Evolutionary conservation across 2,329 filamentous ascomycete genomes (phyloP).

Genomic region (Trichoderma arundinaceum): DNA sequence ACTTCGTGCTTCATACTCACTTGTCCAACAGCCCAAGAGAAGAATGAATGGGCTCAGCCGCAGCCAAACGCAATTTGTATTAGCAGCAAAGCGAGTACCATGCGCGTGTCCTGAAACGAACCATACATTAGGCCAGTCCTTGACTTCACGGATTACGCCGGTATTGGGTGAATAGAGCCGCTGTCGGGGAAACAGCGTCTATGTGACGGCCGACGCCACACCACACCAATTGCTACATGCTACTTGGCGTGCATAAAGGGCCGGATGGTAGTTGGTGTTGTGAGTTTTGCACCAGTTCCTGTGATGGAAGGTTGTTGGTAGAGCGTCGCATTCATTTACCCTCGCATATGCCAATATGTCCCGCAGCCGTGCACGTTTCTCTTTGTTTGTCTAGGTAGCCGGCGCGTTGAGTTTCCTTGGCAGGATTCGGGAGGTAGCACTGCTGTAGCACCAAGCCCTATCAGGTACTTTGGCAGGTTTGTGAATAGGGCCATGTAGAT

Average conservation of each 20-base stretch:
- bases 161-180: background rate
- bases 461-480: too few species aligned
- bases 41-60: background rate
- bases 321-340: conserved; percentile 14
- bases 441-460: background rate
- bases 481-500: too few species aligned
- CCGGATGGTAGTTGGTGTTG: background rate
- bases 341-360: conserved; percentile 18
- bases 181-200: conserved; percentile 22
- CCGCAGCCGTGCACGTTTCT: background rate
- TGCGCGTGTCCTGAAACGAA: conserved; percentile 13
- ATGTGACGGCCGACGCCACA: background rate
- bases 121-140: background rate
- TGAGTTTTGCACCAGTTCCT: background rate
- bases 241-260: conserved; percentile 20
- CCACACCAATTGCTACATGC: conserved; percentile 11
- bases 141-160: conserved; percentile 3
- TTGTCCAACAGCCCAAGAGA: background rate
- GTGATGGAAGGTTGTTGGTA: conserved; percentile 9
- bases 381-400: background rate
- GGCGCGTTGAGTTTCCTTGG: background rate
- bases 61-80: background rate
- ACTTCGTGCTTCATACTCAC: background rate
- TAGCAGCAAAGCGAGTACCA: background rate
- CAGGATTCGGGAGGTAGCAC: background rate